Conservation (phyloP, 148 eudicot genomes). For the Cornus kousa region DNA sequence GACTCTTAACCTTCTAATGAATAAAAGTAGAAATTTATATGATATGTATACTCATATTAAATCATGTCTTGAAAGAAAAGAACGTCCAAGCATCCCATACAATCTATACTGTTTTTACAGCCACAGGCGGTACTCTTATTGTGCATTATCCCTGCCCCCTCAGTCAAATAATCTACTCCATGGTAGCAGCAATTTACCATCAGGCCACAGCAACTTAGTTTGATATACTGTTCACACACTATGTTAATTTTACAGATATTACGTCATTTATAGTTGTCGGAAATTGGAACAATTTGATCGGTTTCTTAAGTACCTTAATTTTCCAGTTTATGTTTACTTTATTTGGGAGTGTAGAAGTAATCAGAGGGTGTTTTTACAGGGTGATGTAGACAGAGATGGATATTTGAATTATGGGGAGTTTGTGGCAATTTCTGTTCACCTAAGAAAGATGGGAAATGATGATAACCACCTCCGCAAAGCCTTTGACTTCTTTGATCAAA, state of each 20-base stretch:
- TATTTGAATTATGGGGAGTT: constrained; percentile 34
- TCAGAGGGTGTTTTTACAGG: constrained; percentile 22
- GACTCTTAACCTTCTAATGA: not conserved
- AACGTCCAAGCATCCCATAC: not conserved
- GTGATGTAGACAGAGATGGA: constrained; percentile 39
- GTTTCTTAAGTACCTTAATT: not conserved
- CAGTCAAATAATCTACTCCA: too few species aligned
- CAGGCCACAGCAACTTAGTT: not conserved
- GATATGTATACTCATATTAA: not conserved
- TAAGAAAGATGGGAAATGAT: constrained; percentile 32
- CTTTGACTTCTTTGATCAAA: constrained; percentile 34
- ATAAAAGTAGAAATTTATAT: not conserved
- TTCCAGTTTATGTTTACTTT: too few species aligned
- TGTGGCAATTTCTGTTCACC: constrained; percentile 38
- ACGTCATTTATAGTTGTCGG: not conserved
- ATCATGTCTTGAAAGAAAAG: not conserved
- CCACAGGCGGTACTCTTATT: not conserved
- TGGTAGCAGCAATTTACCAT: not conserved
- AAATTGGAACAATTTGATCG: not conserved
- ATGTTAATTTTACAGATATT: not conserved
- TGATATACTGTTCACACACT: not conserved
- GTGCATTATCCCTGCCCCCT: not conserved
- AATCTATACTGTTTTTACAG: not conserved
- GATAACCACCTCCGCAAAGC: constrained; percentile 42
- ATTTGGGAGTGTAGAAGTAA: not conserved